Base-by-base conservation (phyloP, 495 filamentous ascomycete species). In the Aspergillus carlsbadensis region DNA sequence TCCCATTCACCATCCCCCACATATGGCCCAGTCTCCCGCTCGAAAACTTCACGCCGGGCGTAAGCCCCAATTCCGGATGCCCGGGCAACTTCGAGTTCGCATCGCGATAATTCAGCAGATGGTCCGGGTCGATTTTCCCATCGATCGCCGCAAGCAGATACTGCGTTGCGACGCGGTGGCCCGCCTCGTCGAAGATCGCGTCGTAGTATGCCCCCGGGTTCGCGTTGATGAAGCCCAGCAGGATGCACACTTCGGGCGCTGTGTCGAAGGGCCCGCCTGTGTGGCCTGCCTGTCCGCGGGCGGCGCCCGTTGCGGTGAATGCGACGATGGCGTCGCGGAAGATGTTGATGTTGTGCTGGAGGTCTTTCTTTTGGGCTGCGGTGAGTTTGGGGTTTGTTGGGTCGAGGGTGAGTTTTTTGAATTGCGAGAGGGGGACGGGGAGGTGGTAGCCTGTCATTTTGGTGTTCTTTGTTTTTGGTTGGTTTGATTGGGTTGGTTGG, bases 231-330 rank as follows among this genome's bases (percentile, higher is more conserved):
- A 74, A 62, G 1, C 63, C 71, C 8, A 74, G 66, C 29, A 74
- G 58, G 18, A 74, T 66, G 37, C 70, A 73, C 24, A 74, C 71
- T 64, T 74, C 71, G 8, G 71, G 71, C 0, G 71, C 70, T 5
- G 71, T 74, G 60, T 74, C 71, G 61, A 71, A 74, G 35, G 71
- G 71, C n/a, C 71, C 71, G 33, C 71, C 71, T 10, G 71, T 74
- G 61, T 74, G 71, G 29, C 71, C 71, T 0, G 71, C 60, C 6
- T 73, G 65, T 3, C 71, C 71, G 15, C 71, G 71, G 33, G 71
- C 71, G 3, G 71, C 56, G 31, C 71, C 71, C 1, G 71, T 71
- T 4, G 70, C 70, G 3, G 71, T 74, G 52, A 74, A 74, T 2
- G 71, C 71, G 46, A 74, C 61, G 33, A 74, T 67, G 40, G 71